These are phyloP conservation scores for Emericellopsis atlantica DNA, from an alignment of 2,329 filamentous ascomycete species.

Conservation along the genomic window DNA sequence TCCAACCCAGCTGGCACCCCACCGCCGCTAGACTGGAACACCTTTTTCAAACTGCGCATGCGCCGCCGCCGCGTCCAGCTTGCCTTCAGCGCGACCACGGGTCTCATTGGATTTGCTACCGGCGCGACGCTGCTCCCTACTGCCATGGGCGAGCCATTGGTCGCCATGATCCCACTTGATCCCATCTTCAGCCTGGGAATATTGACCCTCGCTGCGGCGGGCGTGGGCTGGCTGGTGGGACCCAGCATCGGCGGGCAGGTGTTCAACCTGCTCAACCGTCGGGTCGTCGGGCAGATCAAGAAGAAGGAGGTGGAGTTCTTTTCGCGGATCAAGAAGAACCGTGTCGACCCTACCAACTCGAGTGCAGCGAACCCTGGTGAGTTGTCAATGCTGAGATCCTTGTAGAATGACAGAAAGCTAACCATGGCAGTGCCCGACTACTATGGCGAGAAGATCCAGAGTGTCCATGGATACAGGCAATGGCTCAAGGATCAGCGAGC, in stretches of 20 bases:
- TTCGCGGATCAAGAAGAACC: conserved; percentile 77
- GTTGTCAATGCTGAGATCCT: conserved; percentile 6
- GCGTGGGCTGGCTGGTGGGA: conserved; percentile 79
- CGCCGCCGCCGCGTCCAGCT: conserved; percentile 76
- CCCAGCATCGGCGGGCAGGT: conserved; percentile 69
- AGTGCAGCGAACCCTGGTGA: conserved; percentile 74
- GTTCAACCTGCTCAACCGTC: conserved; percentile 66
- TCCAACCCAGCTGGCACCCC: conserved; percentile 13
- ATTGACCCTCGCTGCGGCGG: conserved; percentile 62
- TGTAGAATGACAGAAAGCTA: neutral
- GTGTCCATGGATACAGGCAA: conserved; percentile 78
- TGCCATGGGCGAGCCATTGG: conserved; percentile 58
- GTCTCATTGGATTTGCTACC: conserved; percentile 45
- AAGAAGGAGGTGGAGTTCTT: conserved; percentile 94
- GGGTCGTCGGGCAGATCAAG: conserved; percentile 59
- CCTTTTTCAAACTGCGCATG: conserved; percentile 82
- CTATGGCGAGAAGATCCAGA: conserved; percentile 97
- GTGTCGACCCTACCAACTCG: conserved; percentile 81
- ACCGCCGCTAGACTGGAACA: conserved; percentile 67
- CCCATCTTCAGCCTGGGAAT: conserved; percentile 77
- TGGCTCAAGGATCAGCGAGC: conserved; percentile 97
- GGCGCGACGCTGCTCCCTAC: conserved; percentile 57
- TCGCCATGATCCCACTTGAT: conserved; percentile 68
- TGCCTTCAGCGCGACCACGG: conserved; percentile 57
- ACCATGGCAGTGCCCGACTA: conserved; percentile 68